Conservation (phyloP, 208 protist genomes). For the Naegleria fowleri region DNA sequence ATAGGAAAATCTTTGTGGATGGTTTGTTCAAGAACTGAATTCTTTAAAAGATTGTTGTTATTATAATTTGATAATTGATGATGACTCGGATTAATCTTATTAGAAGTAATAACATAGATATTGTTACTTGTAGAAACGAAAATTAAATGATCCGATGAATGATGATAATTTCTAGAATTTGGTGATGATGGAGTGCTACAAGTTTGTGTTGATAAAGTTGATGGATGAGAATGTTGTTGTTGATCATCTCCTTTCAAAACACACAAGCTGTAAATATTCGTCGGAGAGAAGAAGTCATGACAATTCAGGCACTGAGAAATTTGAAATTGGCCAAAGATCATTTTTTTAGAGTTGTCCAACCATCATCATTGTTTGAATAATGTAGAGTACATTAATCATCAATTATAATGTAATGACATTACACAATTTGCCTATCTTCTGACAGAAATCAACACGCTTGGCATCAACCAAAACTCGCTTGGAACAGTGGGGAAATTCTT, state of each 20-base stretch:
- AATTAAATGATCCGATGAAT: not conserved
- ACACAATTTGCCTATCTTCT: no score
- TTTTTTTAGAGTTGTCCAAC: not conserved
- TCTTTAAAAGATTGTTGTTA: no score
- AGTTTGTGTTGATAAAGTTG: not conserved
- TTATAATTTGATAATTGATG: not conserved
- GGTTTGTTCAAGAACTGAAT: no score
- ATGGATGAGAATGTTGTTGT: not conserved
- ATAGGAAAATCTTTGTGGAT: not conserved
- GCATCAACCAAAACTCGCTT: no score
- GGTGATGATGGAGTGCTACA: not conserved
- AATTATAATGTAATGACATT: no score
- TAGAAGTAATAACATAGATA: not conserved
- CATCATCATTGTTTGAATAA: no score
- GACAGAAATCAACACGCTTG: no score
- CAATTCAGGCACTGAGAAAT: not conserved
- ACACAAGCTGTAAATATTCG: not conserved
- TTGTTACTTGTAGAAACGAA: not conserved
- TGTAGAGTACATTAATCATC: no score
- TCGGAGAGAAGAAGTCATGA: not conserved
- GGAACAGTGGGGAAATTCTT: no score
- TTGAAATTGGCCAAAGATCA: not conserved
- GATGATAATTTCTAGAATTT: not conserved
- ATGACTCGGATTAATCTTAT: not conserved
- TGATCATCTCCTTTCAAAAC: not conserved